phyloP scores from a whole-genome alignment of 495 filamentous ascomycete species.

The Recurvomyces mirabilis region DNA sequence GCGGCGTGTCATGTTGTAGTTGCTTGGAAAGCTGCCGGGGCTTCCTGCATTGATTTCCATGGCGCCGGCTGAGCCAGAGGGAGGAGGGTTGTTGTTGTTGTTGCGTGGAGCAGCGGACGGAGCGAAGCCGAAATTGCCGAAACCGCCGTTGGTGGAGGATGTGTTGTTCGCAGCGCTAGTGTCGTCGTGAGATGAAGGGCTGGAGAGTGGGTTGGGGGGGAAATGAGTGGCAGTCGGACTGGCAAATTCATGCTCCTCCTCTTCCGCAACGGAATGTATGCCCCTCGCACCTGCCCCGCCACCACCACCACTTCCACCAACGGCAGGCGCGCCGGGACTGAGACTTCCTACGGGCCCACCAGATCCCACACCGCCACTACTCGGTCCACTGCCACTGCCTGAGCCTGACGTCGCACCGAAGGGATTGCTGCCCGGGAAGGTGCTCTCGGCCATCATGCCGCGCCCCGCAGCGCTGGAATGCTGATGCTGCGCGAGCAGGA shows the following conservation, averaged over 20 bases:
- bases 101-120: slow-evolving; percentile 1
- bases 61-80: slow-evolving; percentile 13
- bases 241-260: slow-evolving; percentile 47
- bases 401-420: too few relatives aligned
- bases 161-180: slow-evolving; percentile 1
- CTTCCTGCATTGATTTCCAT: slow-evolving; percentile 41
- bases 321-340: slow-evolving; percentile 1
- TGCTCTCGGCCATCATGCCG: slow-evolving; percentile 43
- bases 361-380: background rate
- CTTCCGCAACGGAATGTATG: slow-evolving; percentile 47
- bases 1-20: slow-evolving; percentile 86
- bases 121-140: slow-evolving; percentile 21
- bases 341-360: slow-evolving; percentile 1
- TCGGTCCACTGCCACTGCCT: too few relatives aligned
- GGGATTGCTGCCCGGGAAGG: slow-evolving; percentile 48
- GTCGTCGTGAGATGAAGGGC: slow-evolving; percentile 11
- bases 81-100: slow-evolving; percentile 6
- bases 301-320: background rate
- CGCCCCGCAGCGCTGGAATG: slow-evolving; percentile 28
- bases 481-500: slow-evolving; percentile 35
- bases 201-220: slow-evolving; percentile 21
- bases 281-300: slow-evolving; percentile 23
- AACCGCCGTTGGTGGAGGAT: slow-evolving; percentile 24
- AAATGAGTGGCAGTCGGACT: slow-evolving; percentile 51
- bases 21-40: slow-evolving; percentile 59